Evolutionary conservation across 441 rosid genomes (phyloP), one percentile per base, ranked within the genome.

Genomic region (Pelargonium exstipulatum): DNA sequence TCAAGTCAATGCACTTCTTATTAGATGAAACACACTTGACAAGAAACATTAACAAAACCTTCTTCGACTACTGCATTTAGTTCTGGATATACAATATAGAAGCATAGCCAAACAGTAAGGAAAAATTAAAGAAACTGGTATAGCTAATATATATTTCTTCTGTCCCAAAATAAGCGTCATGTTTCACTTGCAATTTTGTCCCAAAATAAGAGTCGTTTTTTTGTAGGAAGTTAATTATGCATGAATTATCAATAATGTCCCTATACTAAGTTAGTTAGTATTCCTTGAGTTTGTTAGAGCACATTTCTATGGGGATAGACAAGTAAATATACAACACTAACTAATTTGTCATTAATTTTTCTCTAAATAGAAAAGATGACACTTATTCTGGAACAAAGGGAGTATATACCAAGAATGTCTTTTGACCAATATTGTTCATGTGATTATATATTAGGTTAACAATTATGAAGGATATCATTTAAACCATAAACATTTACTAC

Each of bases 1-100:
- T 43, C 18, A 70, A 35, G 68, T 69, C 66, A 78, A 63, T 14
- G 55, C 48, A 35, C 43, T 48, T 74, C n/a, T n/a, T n/a, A 80
- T 60, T 57, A 69, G 70, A 53, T 60, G 10, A 46, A 78, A 76
- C 17, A 76, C 43, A 46, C 63, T 63, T 24, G 18, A 43, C 29
- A 51, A 63, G 32, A 58, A 42, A 71, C 40, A 53, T 74, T 62
- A 69, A 26, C 49, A 70, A 45, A 22, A 68, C n/a, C 60, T 20
- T 58, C 12, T 58, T 58, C 32, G 7, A 2, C 8, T 9, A 51
- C 8, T 51, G 58, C 58, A 51, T 10, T 40, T 13, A 65, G 32
- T n/a, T 14, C 24, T 45, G 17, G 20, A 13, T 45, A 35, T 45
- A 18, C 17, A 49, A 55, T 66, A 46, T 20, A 20, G 62, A 8